Conservation (phyloP, 2,329 filamentous ascomycete species). For the Bipolaris victoriae region DNA sequence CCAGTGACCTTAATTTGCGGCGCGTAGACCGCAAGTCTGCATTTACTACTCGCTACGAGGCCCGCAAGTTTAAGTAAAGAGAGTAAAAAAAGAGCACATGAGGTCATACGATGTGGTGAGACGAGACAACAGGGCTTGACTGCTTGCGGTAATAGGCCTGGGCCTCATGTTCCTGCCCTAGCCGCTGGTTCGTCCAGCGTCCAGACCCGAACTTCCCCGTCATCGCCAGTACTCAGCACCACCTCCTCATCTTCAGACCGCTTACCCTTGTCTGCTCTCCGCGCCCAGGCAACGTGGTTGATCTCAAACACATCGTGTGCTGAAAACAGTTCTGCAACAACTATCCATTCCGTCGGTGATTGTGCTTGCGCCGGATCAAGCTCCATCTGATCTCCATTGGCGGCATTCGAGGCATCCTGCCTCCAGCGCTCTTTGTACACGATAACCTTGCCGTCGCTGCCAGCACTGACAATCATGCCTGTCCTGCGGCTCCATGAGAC, state of each 20-base stretch:
- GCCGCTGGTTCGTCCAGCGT: conserved; percentile 45
- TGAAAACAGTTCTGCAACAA: conserved; percentile 71
- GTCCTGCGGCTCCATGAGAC: conserved; percentile 80
- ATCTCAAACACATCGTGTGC: conserved; percentile 93
- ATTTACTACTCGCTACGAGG: not conserved
- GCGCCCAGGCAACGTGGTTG: conserved; percentile 90
- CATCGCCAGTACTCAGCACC: conserved; percentile 88
- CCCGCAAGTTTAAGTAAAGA: not conserved
- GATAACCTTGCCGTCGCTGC: conserved; percentile 67
- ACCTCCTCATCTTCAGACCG: conserved; percentile 75
- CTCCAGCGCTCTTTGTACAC: conserved; percentile 32
- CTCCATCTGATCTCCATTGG: conserved; percentile 26
- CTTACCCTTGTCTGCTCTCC: conserved; percentile 71
- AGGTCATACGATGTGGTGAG: conserved; percentile 2
- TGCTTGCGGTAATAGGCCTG: not conserved
- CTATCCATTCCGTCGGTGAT: conserved; percentile 67
- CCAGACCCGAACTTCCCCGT: conserved; percentile 88
- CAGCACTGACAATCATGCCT: conserved; percentile 83
- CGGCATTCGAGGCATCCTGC: conserved; percentile 30
- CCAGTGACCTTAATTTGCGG: not conserved
- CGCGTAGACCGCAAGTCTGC: not conserved
- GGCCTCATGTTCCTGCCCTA: conserved; percentile 1
- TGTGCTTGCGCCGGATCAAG: conserved; percentile 24
- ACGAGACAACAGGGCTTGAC: not conserved
- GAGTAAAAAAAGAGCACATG: not conserved